phyloP scores from a whole-genome alignment of 164 flowering plant genomes.

The Piper betle region DNA sequence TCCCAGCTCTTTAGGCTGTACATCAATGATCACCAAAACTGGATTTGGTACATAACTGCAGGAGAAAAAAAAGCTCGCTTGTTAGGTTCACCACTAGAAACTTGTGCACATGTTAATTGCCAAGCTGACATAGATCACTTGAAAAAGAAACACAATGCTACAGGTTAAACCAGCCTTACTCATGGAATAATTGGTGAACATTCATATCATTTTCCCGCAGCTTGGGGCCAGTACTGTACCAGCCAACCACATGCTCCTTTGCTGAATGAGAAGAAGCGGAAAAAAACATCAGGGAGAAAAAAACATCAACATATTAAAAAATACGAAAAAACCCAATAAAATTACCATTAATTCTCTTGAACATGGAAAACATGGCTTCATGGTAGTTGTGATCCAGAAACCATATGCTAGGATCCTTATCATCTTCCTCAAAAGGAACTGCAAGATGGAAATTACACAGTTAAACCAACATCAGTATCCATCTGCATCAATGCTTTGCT shows the following conservation, averaged over 20 bases:
- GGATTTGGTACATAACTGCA: slow-evolving; percentile 91
- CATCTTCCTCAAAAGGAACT: slow-evolving; percentile 99
- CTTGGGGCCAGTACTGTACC: slow-evolving; percentile 99
- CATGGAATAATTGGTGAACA: slow-evolving; percentile 63
- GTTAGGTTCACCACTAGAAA: background rate
- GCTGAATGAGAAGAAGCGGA: slow-evolving; percentile 36
- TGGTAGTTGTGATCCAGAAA: slow-evolving; percentile 98
- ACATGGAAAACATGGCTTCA: slow-evolving; percentile 97
- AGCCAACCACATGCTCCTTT: slow-evolving; percentile 97
- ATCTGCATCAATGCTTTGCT: too few relatives aligned
- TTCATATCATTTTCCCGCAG: slow-evolving; percentile 84
- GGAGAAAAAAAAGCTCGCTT: background rate
- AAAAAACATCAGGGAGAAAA: background rate
- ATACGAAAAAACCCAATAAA: background rate
- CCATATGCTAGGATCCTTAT: slow-evolving; percentile 90
- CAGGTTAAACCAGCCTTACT: slow-evolving; percentile 33
- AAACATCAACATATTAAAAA: too few relatives aligned
- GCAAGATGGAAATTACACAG: slow-evolving; percentile 5
- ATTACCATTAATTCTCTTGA: slow-evolving; percentile 92
- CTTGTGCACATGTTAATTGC: background rate
- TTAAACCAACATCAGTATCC: too few relatives aligned
- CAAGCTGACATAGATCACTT: background rate
- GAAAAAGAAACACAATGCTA: too few relatives aligned
- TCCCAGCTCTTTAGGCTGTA: slow-evolving; percentile 92
- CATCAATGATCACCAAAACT: slow-evolving; percentile 93